Evolutionary conservation across 768 basidiomycete species (phyloP).

Genomic region (Lentinula aciculospora): DNA sequence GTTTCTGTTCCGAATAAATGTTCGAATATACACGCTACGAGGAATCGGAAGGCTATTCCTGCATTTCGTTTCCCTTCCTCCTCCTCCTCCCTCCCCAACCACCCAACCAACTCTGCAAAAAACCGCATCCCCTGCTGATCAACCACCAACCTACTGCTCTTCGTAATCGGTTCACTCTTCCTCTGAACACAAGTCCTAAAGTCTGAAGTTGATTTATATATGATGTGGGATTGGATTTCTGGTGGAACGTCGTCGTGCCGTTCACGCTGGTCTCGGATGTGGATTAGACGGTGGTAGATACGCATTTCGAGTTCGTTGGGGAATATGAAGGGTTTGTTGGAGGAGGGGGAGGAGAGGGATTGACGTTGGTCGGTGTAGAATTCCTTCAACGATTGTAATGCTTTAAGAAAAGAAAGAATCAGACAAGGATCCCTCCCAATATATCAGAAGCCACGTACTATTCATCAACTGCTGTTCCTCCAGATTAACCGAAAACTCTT

Average conservation of each 20-base stretch:
- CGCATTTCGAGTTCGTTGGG: conserved; percentile 94
- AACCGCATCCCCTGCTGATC: conserved; percentile 63
- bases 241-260: conserved; percentile 69
- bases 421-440: too few species aligned
- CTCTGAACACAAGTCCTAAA: conserved; percentile 79
- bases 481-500: conserved; percentile 56
- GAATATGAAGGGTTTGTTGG: too few species aligned
- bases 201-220: conserved; percentile 76
- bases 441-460: conserved; percentile 58
- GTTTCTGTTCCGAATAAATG: conserved; percentile 79
- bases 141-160: conserved; percentile 58
- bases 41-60: too few species aligned
- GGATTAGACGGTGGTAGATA: conserved; percentile 88
- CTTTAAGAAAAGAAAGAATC: conserved; percentile 36
- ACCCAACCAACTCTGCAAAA: conserved; percentile 54
- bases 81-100: conserved; percentile 41
- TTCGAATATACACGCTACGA: conserved; percentile 86
- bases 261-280: conserved; percentile 81
- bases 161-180: conserved; percentile 70
- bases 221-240: conserved; percentile 61
- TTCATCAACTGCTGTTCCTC: conserved; percentile 92
- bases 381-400: conserved; percentile 87
- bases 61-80: conserved; percentile 59
- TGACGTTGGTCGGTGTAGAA: conserved; percentile 80
- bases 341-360: conserved; percentile 59